Base-by-base conservation (phyloP, 2,329 filamentous ascomycete species). In the Hymenoscyphus linearis region DNA sequence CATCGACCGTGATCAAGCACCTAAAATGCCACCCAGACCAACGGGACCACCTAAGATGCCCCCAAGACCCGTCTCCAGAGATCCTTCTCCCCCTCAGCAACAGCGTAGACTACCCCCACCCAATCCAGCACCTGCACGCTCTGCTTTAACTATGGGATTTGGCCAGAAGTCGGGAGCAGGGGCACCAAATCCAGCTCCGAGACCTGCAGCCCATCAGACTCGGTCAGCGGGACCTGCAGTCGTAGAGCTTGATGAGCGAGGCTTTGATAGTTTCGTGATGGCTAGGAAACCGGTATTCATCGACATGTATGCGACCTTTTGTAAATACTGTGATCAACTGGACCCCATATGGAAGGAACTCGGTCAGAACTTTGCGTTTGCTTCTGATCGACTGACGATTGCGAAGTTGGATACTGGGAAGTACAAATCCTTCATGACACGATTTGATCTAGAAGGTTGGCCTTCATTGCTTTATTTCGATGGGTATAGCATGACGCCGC, bases 281-380 rank as follows among this genome's bases (percentile, higher is more conserved):
- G 93, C 90, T 55, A 91, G 92, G 75, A 97, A 95, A 80, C 92
- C 93, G 44, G 92, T 93, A 0, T 86, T 99, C 22, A 91, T 98
- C 70, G 92, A 98, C 76, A 98, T 98, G 84, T 98, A 96, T 73
- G 92, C 93, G n/a, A 93, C 93, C 7, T 97, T 92, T 91, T 99
- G 95, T 74, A 58, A 74, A 95, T 93, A 98, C 83, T 99, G 95
- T 89, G 97, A 97, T 82, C 88, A 74, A 71, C 86, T 99, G 64
- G 92, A 92, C 55, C 95, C 95, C 26, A 84, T 80, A 68, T 98
- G 91, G 89, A 93, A 98, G 77, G 84, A 85, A 56, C 79, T 98
- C 65, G 93, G 93, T 62, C 80, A 82, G 63, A 87, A 91, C 76
- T 98, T 92, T 78, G 81, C 82, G 65, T 70, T 68, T 63, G 83